phyloP scores from a whole-genome alignment of 1,284 basidiomycete genomes.

The Naganishia sp. region DNA sequence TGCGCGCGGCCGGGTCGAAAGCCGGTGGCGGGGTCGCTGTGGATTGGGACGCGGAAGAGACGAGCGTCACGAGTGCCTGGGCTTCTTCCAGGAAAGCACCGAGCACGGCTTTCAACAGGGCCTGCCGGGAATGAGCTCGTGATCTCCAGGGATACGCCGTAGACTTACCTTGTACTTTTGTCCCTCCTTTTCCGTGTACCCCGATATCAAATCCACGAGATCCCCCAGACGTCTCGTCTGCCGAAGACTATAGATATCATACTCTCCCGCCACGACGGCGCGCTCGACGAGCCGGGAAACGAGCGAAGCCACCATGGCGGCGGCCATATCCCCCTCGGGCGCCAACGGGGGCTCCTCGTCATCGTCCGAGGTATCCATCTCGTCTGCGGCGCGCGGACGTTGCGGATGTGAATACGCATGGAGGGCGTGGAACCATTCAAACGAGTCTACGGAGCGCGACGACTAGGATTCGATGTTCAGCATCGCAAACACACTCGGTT shows the following conservation, averaged over 20 bases:
- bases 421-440: slow-evolving; percentile 76
- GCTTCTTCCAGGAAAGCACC: slow-evolving; percentile 64
- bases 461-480: slow-evolving; percentile 41
- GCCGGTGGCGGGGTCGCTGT: slow-evolving; percentile 55
- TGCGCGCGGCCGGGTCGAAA: slow-evolving; percentile 75
- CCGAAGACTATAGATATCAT: slow-evolving; percentile 77
- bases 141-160: neutral
- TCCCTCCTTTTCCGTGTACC: slow-evolving; percentile 67
- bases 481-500: too few relatives aligned
- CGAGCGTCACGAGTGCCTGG: slow-evolving; percentile 56
- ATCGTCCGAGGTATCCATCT: slow-evolving; percentile 33
- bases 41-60: slow-evolving; percentile 43
- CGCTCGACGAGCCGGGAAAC: slow-evolving; percentile 74
- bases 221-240: slow-evolving; percentile 69
- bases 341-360: slow-evolving; percentile 64
- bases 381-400: slow-evolving; percentile 38
- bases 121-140: slow-evolving; percentile 53
- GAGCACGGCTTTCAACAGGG: slow-evolving; percentile 66
- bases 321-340: slow-evolving; percentile 81
- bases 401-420: slow-evolving; percentile 73
- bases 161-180: slow-evolving; percentile 65
- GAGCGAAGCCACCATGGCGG: slow-evolving; percentile 80
- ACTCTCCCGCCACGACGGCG: slow-evolving; percentile 68
- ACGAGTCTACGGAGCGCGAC: slow-evolving; percentile 67
- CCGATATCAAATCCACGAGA: slow-evolving; percentile 77